phyloP scores from a whole-genome alignment of 108 stramenopile species.

The Nitzschia sp. region DNA sequence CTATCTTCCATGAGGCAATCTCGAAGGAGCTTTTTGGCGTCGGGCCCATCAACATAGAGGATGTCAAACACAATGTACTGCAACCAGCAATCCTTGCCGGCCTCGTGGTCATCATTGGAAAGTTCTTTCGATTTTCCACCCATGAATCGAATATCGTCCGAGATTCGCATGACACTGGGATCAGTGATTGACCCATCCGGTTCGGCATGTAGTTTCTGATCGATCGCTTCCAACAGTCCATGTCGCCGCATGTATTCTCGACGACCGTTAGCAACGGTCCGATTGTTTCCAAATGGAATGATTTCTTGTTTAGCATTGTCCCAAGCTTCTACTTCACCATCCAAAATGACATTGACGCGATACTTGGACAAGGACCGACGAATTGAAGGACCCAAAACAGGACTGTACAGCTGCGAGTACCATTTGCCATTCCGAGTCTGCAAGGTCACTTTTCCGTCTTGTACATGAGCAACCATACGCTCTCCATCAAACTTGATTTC shows the following conservation, averaged over 20 bases:
- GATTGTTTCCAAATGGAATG: conserved; percentile 79
- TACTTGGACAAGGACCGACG: conserved; percentile 61
- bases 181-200: conserved; percentile 11
- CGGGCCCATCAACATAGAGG: conserved; percentile 71
- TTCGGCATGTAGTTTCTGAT: conserved; percentile 53
- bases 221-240: conserved; percentile 64
- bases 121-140: not conserved
- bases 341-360: conserved; percentile 77
- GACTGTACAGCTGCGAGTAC: conserved; percentile 69
- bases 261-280: conserved; percentile 65
- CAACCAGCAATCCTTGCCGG: conserved; percentile 63
- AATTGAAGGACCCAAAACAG: conserved; percentile 73
- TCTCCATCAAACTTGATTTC: conserved; percentile 91
- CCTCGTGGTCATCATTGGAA: conserved; percentile 2
- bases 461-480: conserved; percentile 65
- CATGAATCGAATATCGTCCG: conserved; percentile 15
- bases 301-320: conserved; percentile 52
- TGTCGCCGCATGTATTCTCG: conserved; percentile 44
- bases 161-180: conserved; percentile 20
- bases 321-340: conserved; percentile 85
- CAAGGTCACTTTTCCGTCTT: conserved; percentile 58
- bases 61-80: conserved; percentile 72
- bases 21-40: conserved; percentile 42
- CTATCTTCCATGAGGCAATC: conserved; percentile 28
- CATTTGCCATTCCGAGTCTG: conserved; percentile 43